Conservation (phyloP, 2,329 filamentous ascomycete genomes). For the Huntiella savannae region DNA sequence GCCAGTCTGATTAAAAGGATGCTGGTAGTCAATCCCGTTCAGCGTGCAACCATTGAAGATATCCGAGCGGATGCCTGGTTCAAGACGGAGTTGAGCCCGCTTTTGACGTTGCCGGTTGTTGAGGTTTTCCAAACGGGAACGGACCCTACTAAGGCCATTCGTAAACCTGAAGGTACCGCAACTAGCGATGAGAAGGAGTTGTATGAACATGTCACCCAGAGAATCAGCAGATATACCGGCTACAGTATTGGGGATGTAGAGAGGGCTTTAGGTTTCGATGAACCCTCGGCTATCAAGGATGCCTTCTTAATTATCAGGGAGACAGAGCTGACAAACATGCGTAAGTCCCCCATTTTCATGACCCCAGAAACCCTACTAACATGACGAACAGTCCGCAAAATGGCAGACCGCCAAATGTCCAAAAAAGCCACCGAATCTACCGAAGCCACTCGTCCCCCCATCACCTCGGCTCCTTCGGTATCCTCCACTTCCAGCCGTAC, state of each 20-base stretch:
- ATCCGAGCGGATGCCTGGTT: constrained; percentile 94
- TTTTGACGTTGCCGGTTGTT: constrained; percentile 71
- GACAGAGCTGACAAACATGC: constrained; percentile 41
- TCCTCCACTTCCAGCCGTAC: constrained; percentile 32
- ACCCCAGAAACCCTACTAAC: too few relatives aligned
- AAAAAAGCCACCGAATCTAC: too few relatives aligned
- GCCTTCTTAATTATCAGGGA: constrained; percentile 95
- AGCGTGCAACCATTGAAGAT: constrained; percentile 82
- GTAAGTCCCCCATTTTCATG: background rate
- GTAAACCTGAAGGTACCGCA: constrained; percentile 46
- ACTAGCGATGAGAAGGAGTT: constrained; percentile 81
- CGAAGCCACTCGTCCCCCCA: constrained; percentile 24
- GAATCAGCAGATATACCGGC: constrained; percentile 95
- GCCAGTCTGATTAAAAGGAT: constrained; percentile 72
- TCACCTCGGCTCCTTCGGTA: constrained; percentile 35
- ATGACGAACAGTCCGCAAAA: too few relatives aligned
- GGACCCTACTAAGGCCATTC: constrained; percentile 79
- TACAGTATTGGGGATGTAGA: constrained; percentile 91
- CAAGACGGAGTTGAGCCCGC: constrained; percentile 63
- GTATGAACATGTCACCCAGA: constrained; percentile 80
- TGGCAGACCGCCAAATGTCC: too few relatives aligned
- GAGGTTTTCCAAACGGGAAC: constrained; percentile 90
- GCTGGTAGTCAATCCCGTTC: constrained; percentile 87
- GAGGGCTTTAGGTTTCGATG: constrained; percentile 75
- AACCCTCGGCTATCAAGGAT: constrained; percentile 96